Evolutionary conservation across 2,329 filamentous ascomycete species (phyloP).

Genomic region (Paecilomyces niveus): DNA sequence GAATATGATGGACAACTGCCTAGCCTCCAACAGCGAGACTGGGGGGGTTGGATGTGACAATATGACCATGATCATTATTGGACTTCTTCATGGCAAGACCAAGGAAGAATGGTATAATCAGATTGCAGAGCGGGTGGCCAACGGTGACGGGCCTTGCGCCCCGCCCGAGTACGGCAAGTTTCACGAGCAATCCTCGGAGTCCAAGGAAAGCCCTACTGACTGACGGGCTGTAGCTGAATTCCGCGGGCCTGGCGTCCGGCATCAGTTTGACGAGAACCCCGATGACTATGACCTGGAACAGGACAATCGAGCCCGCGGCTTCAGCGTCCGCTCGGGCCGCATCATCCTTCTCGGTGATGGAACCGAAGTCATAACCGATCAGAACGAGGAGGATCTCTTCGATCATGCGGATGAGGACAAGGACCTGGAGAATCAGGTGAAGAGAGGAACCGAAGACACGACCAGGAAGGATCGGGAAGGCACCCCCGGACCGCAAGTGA

Average conservation of each 20-base stretch:
- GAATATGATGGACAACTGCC: slow-evolving; percentile 99
- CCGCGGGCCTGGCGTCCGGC: slow-evolving; percentile 72
- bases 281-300: slow-evolving; percentile 48
- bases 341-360: slow-evolving; percentile 95
- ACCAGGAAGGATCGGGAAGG: slow-evolving; percentile 42
- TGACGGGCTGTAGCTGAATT: slow-evolving; percentile 62
- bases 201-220: slow-evolving; percentile 33
- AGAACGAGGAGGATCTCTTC: slow-evolving; percentile 89
- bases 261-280: slow-evolving; percentile 72
- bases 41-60: slow-evolving; percentile 98
- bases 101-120: slow-evolving; percentile 99
- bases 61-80: slow-evolving; percentile 96
- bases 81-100: slow-evolving; percentile 79
- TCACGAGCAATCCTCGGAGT: slow-evolving; percentile 37
- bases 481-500: slow-evolving; percentile 43
- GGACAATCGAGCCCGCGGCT: slow-evolving; percentile 53
- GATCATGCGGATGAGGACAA: slow-evolving; percentile 82
- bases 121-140: slow-evolving; percentile 86
- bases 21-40: slow-evolving; percentile 95
- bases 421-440: slow-evolving; percentile 76
- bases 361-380: slow-evolving; percentile 83
- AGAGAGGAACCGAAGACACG: slow-evolving; percentile 46
- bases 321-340: slow-evolving; percentile 67
- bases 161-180: slow-evolving; percentile 98
- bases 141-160: slow-evolving; percentile 95